Evolutionary conservation across 1,284 basidiomycete species (phyloP).

Genomic region (Lignosus rhinocerotis): DNA sequence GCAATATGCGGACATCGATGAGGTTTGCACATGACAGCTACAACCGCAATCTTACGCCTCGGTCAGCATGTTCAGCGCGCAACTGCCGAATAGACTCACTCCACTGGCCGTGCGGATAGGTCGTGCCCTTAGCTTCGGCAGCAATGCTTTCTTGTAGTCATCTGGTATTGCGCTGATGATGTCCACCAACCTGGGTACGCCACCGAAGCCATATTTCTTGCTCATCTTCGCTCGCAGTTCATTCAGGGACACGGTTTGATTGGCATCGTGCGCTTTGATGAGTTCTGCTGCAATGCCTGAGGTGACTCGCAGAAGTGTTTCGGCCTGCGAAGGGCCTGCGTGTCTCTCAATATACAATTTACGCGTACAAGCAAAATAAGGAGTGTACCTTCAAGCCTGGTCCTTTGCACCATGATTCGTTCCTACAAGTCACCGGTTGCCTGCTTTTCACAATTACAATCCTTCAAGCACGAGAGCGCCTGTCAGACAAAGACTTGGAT

Average conservation of each 20-base stretch:
- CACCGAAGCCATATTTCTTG: slow-evolving; percentile 86
- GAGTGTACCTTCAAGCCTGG: slow-evolving; percentile 43
- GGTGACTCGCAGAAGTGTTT: slow-evolving; percentile 87
- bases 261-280: slow-evolving; percentile 85
- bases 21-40: slow-evolving; percentile 99
- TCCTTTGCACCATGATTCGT: slow-evolving; percentile 47
- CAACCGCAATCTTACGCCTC: slow-evolving; percentile 82
- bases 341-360: neutral
- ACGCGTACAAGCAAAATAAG: neutral
- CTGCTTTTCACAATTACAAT: neutral
- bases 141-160: slow-evolving; percentile 89
- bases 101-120: slow-evolving; percentile 98
- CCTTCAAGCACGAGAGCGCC: neutral
- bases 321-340: slow-evolving; percentile 84
- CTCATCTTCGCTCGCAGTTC: slow-evolving; percentile 85
- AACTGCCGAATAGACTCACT: slow-evolving; percentile 46
- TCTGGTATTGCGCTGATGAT: slow-evolving; percentile 99
- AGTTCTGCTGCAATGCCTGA: slow-evolving; percentile 95
- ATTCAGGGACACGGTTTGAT: slow-evolving; percentile 82
- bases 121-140: slow-evolving; percentile 91
- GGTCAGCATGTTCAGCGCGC: slow-evolving; percentile 11
- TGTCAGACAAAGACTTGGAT: neutral
- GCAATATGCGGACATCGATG: slow-evolving; percentile 99
- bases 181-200: slow-evolving; percentile 92
- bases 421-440: neutral